A percentile compares a stretch with the other conserved stretches of the same genome.
Conservation (phyloP, 345 rosid genomes). For the Geranium brycei region DNA sequence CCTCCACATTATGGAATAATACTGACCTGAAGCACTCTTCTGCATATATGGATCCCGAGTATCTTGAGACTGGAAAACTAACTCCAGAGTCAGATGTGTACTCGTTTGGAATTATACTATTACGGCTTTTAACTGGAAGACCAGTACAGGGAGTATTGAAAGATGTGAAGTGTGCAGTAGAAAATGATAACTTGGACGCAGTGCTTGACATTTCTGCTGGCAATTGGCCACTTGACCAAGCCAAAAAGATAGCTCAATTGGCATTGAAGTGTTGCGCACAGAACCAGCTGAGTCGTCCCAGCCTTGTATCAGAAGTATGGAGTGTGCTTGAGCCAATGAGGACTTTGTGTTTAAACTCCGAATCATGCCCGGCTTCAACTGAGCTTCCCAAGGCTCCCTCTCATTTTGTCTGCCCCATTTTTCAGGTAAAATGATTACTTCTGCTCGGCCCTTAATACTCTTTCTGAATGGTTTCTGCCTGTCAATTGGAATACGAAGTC, state of each 20-base stretch:
- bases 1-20: background rate
- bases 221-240: constrained; percentile 58
- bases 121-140: constrained; percentile 65
- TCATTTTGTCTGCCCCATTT: constrained; percentile 82
- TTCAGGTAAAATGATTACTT: constrained; percentile 40
- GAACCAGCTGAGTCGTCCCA: constrained; percentile 35
- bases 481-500: background rate
- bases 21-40: constrained; percentile 10
- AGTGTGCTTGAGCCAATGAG: constrained; percentile 40
- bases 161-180: constrained; percentile 54
- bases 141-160: constrained; percentile 34
- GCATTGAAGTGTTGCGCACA: constrained; percentile 62
- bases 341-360: constrained; percentile 18
- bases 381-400: constrained; percentile 46
- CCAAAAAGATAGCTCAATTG: constrained; percentile 39
- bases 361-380: constrained; percentile 23
- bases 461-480: background rate
- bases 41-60: constrained; percentile 43
- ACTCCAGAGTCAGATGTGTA: constrained; percentile 58
- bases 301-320: constrained; percentile 43
- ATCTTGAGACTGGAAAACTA: constrained; percentile 31
- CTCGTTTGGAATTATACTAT: constrained; percentile 63
- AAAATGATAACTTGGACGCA: constrained; percentile 37
- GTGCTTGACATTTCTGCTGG: constrained; percentile 64
- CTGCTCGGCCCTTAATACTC: background rate